Evolutionary conservation across 1,284 basidiomycete species (phyloP).

Genomic region (Binderoboletus segoi): DNA sequence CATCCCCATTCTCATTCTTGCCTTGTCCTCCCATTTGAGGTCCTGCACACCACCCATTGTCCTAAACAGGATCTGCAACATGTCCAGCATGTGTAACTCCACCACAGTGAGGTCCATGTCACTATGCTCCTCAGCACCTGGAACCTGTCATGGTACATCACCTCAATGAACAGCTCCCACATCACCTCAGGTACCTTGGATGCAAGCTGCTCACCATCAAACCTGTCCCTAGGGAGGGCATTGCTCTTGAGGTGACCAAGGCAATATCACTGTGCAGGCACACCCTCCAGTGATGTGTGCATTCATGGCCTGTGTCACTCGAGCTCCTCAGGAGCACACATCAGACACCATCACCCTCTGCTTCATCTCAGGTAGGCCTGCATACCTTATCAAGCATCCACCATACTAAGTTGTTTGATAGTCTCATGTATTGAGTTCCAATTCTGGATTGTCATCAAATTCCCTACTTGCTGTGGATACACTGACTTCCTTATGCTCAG

Average conservation of each 20-base stretch:
- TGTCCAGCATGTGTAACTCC: conserved; percentile 81
- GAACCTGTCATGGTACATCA: conserved; percentile 73
- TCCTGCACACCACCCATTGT: conserved; percentile 55
- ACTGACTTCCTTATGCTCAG: too few relatives aligned
- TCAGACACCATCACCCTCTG: conserved; percentile 40
- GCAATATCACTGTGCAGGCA: conserved; percentile 74
- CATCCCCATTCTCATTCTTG: conserved; percentile 33
- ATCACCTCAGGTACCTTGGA: conserved; percentile 53
- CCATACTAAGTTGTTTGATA: conserved; percentile 6
- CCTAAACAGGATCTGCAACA: conserved; percentile 77
- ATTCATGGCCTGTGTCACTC: conserved; percentile 65
- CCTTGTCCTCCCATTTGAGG: conserved; percentile 46
- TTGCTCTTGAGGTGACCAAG: conserved; percentile 57
- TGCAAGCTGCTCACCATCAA: conserved; percentile 29
- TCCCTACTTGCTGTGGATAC: too few relatives aligned
- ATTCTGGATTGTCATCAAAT: too few relatives aligned
- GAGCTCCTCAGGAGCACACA: conserved; percentile 59
- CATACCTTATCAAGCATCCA: not conserved
- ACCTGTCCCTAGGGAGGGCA: conserved; percentile 41
- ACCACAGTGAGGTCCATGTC: conserved; percentile 83
- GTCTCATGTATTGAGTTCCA: too few relatives aligned
- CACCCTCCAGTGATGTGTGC: conserved; percentile 68
- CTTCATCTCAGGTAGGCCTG: conserved; percentile 44
- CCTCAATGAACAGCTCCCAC: conserved; percentile 62
- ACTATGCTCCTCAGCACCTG: conserved; percentile 76